Evolutionary conservation across 164 flowering plant genomes (phyloP).

Genomic region (Annona cherimola): DNA sequence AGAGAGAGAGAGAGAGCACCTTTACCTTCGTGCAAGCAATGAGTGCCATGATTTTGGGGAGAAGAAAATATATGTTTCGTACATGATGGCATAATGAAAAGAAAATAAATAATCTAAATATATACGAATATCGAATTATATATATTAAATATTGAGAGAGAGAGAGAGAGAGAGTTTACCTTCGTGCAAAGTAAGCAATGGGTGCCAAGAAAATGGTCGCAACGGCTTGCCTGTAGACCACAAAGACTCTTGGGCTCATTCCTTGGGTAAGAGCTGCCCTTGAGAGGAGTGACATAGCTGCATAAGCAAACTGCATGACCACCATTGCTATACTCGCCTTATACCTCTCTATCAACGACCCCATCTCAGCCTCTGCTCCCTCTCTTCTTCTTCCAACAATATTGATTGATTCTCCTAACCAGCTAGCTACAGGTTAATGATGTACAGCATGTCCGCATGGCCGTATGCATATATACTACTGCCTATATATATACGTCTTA

Average conservation of each 20-base stretch:
- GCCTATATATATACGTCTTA: too few species aligned
- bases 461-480: too few species aligned
- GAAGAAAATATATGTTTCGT: neutral
- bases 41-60: neutral
- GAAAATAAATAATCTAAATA: too few species aligned
- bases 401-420: too few species aligned
- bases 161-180: slow-evolving; percentile 11
- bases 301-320: slow-evolving; percentile 39
- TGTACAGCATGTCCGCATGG: too few species aligned
- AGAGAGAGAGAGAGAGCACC: too few species aligned
- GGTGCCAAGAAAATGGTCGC: slow-evolving; percentile 58
- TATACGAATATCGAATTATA: too few species aligned
- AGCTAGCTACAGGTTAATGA: too few species aligned
- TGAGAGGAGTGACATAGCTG: slow-evolving; percentile 38
- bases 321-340: slow-evolving; percentile 47
- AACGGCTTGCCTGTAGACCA: slow-evolving; percentile 62
- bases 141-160: slow-evolving; percentile 1
- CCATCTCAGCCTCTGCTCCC: too few species aligned
- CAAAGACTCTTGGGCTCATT: slow-evolving; percentile 57
- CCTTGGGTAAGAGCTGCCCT: slow-evolving; percentile 59
- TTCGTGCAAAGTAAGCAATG: slow-evolving; percentile 32
- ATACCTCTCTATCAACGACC: slow-evolving; percentile 12
- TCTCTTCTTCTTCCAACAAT: too few species aligned
- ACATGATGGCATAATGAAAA: too few species aligned
- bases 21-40: too few species aligned